phyloP scores from a whole-genome alignment of 805 yeast genomes.

The Starmerella bombicola region DNA sequence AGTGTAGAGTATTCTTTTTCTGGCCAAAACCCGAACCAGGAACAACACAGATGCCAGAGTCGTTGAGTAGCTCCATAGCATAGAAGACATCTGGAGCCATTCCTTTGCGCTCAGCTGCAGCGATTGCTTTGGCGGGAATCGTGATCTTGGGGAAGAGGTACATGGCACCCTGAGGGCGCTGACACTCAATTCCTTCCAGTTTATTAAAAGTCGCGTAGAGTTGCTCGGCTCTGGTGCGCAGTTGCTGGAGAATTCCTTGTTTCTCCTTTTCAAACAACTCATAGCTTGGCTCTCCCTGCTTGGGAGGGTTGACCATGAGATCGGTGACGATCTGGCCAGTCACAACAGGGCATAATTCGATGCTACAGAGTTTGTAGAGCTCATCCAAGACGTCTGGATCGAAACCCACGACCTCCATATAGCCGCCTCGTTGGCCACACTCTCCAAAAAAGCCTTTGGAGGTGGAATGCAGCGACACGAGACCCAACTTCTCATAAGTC shows the following conservation, averaged over 20 bases:
- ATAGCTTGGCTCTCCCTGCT: constrained; percentile 60
- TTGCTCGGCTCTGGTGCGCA: constrained; percentile 48
- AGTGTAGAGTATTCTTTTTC: constrained; percentile 73
- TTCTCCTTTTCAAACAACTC: constrained; percentile 55
- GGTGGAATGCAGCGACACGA: constrained; percentile 92
- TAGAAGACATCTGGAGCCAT: constrained; percentile 75
- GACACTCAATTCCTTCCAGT: constrained; percentile 76
- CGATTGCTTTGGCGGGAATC: constrained; percentile 51
- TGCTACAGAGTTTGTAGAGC: constrained; percentile 75
- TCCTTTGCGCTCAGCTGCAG: constrained; percentile 44
- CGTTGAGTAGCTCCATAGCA: constrained; percentile 69
- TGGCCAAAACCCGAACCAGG: constrained; percentile 98
- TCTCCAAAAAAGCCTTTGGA: constrained; percentile 97
- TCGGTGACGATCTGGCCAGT: constrained; percentile 90
- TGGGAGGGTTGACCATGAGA: constrained; percentile 87
- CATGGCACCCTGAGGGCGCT: constrained; percentile 95
- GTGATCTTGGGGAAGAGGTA: constrained; percentile 76
- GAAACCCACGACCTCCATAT: constrained; percentile 87
- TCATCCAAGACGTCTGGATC: constrained; percentile 53
- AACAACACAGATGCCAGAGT: constrained; percentile 91
- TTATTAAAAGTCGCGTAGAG: constrained; percentile 58
- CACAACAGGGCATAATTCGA: constrained; percentile 86
- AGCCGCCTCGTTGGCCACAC: constrained; percentile 99
- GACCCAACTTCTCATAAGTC: constrained; percentile 56
- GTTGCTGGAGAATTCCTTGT: constrained; percentile 44